Base-by-base conservation (phyloP, 441 rosid genomes). In the Cnidoscolus chayamansa region DNA sequence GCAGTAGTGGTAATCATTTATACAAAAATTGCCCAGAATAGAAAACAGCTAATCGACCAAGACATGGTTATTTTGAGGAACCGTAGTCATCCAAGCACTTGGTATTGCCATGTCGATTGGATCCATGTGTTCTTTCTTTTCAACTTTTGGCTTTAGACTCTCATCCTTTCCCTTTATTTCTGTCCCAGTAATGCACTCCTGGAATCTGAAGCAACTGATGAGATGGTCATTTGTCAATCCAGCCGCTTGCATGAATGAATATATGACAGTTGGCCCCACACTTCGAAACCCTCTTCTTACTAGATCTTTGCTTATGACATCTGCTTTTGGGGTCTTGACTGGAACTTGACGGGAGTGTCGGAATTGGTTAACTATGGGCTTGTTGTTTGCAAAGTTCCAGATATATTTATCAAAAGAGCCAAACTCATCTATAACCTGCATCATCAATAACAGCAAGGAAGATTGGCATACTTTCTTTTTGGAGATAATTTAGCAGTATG, bases 161-260 rank as follows among this genome's bases (percentile, higher is more conserved):
- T 3, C 50, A 30, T 71, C 87, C 30, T 79, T 81, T 80, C 77
- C 82, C 48, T 74, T 82, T 65, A 9, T 61, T 60, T 86, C 89
- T 7, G 83, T 79, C 10, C 70, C 89, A 15, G 75, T 49, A 30
- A 82, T 67, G 70, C 93, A 86, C 13, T 83, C 88, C 60, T 87
- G 89, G 84, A 89, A 89, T 80, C 92, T 84, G 78, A 83, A 89
- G 76, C 92, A 90, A 64, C 83, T 60, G 30, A 78, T 78, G 72
- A 90, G 92, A 82, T 84, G 94, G 72, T 89, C 92, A 17, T 86
- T 85, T 19, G 90, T 87, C 11, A 90, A 60, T 53, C 96, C 94
- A 0, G 85, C 87, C 20, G 70, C 89, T 79, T 89, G 94, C 92
- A 89, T 89, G 86, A 86, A 90, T 0, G 89, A 85, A 82, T 89